These are phyloP conservation scores for Marasmius tenuissimus DNA, from an alignment of 1,284 basidiomycete genomes.

Conservation along the genomic window DNA sequence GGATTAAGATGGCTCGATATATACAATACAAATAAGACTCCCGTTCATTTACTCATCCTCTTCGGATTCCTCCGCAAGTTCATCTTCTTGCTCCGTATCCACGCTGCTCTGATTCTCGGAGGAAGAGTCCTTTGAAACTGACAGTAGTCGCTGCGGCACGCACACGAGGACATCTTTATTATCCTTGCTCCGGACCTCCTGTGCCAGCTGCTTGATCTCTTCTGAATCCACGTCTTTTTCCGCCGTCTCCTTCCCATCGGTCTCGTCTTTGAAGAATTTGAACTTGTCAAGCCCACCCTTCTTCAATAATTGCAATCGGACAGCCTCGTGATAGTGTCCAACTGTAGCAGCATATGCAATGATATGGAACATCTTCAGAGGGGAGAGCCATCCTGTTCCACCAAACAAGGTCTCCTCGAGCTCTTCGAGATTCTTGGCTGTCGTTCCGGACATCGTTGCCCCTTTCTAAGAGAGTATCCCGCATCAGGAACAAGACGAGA, in stretches of 20 bases:
- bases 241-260: constrained; percentile 11
- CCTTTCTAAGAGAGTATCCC: constrained; percentile 5
- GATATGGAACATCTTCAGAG: constrained; percentile 13
- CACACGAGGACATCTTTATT: neutral
- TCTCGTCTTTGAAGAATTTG: constrained; percentile 15
- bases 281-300: constrained; percentile 12
- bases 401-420: constrained; percentile 14
- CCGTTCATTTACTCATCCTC: neutral
- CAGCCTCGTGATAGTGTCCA: constrained; percentile 14
- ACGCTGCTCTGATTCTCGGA: neutral
- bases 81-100: neutral
- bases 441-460: constrained; percentile 13
- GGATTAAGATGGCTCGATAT: no score
- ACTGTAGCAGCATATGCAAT: constrained; percentile 13
- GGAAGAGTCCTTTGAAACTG: neutral
- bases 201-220: neutral
- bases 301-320: constrained; percentile 3
- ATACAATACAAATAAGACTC: neutral
- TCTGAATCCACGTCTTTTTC: neutral
- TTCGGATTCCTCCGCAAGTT: neutral
- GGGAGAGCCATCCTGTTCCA: constrained; percentile 12
- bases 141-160: neutral
- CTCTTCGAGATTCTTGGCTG: constrained; percentile 10
- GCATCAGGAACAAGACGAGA: neutral
- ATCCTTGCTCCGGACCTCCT: neutral